Evolutionary conservation across 345 rosid genomes (phyloP).

Genomic region (Combretum micranthum): DNA sequence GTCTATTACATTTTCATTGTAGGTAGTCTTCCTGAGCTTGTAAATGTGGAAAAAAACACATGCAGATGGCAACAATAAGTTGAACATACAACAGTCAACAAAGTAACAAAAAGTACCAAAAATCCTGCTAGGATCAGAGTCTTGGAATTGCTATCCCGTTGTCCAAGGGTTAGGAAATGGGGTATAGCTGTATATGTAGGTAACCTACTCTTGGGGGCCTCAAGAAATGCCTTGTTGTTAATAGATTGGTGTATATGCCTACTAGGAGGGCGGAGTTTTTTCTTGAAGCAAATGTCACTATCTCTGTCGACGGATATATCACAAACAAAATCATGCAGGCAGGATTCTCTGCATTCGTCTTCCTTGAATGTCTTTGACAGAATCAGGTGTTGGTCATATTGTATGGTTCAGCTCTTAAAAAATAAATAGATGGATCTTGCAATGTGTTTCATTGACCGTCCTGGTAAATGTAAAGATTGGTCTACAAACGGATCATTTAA

Average conservation of each 20-base stretch:
- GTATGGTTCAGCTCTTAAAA: conserved; percentile 5
- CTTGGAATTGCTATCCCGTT: background rate
- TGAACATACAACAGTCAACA: conserved; percentile 11
- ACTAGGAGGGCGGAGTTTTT: conserved; percentile 26
- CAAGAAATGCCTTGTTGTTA: conserved; percentile 11
- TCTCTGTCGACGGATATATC: conserved; percentile 10
- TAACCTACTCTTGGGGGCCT: conserved; percentile 8
- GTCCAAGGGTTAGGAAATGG: background rate
- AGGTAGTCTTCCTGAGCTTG: background rate
- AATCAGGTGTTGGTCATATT: conserved; percentile 29
- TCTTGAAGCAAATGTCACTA: conserved; percentile 16
- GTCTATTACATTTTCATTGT: background rate
- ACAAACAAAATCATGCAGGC: conserved; percentile 35
- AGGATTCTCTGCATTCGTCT: conserved; percentile 23
- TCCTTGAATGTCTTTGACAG: background rate
- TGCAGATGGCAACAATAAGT: conserved; percentile 6
- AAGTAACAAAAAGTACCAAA: conserved; percentile 23
- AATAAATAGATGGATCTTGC: conserved; percentile 14
- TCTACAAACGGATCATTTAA: conserved; percentile 22
- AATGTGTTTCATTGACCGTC: conserved; percentile 7
- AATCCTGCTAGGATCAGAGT: background rate
- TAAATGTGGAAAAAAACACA: conserved; percentile 9
- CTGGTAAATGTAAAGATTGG: conserved; percentile 13
- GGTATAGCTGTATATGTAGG: background rate
- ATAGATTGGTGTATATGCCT: conserved; percentile 9